Percentiles rank a stretch among this genome's conserved stretches.
Conservation (phyloP, 805 yeast genomes). For the Brettanomyces anomalus region DNA sequence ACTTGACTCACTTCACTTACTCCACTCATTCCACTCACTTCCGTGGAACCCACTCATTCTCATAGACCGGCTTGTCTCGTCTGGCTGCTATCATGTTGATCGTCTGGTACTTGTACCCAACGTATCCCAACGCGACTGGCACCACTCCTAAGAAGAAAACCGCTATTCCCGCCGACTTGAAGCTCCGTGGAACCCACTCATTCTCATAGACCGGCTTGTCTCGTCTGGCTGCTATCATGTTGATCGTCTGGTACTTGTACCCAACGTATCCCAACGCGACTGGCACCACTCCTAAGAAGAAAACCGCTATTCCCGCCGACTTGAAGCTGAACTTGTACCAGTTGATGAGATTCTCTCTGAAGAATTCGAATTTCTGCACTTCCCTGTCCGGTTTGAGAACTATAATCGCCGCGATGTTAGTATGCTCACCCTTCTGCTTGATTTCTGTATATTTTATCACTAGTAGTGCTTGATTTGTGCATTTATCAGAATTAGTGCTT, state of each 20-base stretch:
- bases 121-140: constrained; percentile 24
- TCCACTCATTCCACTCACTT: constrained; percentile 10
- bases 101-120: constrained; percentile 24
- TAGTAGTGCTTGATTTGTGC: not conserved
- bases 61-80: constrained; percentile 22
- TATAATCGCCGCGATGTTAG: constrained; percentile 4
- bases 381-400: constrained; percentile 25
- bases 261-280: constrained; percentile 24
- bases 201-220: constrained; percentile 19
- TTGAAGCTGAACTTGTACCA: constrained; percentile 24
- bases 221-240: constrained; percentile 22
- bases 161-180: constrained; percentile 21
- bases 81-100: constrained; percentile 20
- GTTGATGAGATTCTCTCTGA: constrained; percentile 24
- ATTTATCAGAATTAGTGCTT: not conserved
- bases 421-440: too few species aligned
- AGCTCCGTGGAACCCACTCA: constrained; percentile 22
- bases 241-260: constrained; percentile 22
- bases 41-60: constrained; percentile 14
- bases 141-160: constrained; percentile 22
- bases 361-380: constrained; percentile 22
- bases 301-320: constrained; percentile 19
- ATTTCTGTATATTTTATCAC: too few species aligned
- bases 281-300: constrained; percentile 25
- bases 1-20: too few species aligned